Conservation (phyloP, 306 rosid species). For the Inga laurina region DNA sequence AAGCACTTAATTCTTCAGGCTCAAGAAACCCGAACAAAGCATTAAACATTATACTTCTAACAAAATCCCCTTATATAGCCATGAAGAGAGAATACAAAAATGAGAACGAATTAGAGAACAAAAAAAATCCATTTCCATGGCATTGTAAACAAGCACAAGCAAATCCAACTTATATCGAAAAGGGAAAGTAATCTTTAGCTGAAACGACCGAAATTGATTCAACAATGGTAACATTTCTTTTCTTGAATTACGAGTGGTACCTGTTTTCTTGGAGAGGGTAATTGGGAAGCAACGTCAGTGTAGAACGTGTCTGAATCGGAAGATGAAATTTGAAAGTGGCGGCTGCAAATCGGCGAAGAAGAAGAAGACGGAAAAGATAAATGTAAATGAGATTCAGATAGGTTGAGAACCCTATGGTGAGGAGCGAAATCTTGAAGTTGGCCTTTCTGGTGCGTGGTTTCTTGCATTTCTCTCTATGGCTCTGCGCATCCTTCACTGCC, state of each 20-base stretch:
- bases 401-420: background rate
- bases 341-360: background rate
- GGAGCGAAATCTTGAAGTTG: background rate
- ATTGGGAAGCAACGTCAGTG: slow-evolving; percentile 34
- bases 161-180: background rate
- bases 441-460: background rate
- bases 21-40: background rate
- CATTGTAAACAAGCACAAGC: background rate
- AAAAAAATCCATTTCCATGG: background rate
- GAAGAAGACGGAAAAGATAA: background rate
- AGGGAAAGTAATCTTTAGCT: background rate
- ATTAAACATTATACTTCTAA: background rate
- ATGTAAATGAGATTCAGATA: background rate
- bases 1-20: background rate
- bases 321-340: background rate
- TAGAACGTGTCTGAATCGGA: slow-evolving; percentile 12
- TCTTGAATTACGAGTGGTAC: slow-evolving; percentile 27
- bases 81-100: background rate
- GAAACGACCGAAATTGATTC: background rate
- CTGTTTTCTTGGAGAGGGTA: slow-evolving; percentile 53
- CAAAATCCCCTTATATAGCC: background rate
- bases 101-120: background rate
- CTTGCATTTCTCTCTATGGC: background rate
- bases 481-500: background rate
- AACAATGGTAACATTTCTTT: background rate